Evolutionary conservation across 2,329 filamentous ascomycete species (phyloP).

Genomic region (Sordariomycetes sp.): DNA sequence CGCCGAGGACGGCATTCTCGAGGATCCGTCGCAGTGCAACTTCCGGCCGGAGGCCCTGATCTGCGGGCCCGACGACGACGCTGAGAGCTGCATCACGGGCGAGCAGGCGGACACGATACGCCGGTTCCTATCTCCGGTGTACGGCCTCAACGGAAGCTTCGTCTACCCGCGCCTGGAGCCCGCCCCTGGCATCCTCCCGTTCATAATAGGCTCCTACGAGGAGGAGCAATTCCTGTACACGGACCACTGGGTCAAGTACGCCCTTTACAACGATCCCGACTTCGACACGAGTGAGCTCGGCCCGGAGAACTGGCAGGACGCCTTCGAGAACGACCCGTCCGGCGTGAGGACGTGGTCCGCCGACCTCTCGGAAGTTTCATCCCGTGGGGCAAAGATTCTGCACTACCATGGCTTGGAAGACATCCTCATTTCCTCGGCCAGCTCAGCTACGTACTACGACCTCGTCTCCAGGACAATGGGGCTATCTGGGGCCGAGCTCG

Average conservation of each 20-base stretch:
- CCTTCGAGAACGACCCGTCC: slow-evolving; percentile 13
- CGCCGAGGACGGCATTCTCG: slow-evolving; percentile 34
- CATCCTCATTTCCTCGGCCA: slow-evolving; percentile 19
- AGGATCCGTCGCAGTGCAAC: slow-evolving; percentile 30
- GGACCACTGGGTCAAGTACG: slow-evolving; percentile 12
- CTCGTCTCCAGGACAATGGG: slow-evolving; percentile 11
- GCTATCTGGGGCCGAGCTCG: slow-evolving; percentile 18
- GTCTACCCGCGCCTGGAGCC: slow-evolving; percentile 1
- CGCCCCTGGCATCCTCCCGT: slow-evolving; percentile 17
- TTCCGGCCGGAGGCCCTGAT: slow-evolving; percentile 28
- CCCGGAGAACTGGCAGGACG: not conserved
- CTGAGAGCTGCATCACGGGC: slow-evolving; percentile 25
- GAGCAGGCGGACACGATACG: slow-evolving; percentile 23
- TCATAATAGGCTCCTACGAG: slow-evolving; percentile 8
- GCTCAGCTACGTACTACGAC: slow-evolving; percentile 20
- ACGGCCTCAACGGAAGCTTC: not conserved
- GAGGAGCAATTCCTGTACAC: not conserved
- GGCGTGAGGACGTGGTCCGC: slow-evolving; percentile 18
- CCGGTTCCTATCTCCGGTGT: slow-evolving; percentile 10
- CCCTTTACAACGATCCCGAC: not conserved
- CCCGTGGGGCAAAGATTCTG: slow-evolving; percentile 28
- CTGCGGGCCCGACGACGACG: slow-evolving; percentile 19
- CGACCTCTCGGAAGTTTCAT: slow-evolving; percentile 22
- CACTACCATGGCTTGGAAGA: slow-evolving; percentile 32
- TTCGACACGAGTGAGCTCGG: not conserved